Conservation (phyloP, 352 stramenopile species). For the Globisporangium alternatum region DNA sequence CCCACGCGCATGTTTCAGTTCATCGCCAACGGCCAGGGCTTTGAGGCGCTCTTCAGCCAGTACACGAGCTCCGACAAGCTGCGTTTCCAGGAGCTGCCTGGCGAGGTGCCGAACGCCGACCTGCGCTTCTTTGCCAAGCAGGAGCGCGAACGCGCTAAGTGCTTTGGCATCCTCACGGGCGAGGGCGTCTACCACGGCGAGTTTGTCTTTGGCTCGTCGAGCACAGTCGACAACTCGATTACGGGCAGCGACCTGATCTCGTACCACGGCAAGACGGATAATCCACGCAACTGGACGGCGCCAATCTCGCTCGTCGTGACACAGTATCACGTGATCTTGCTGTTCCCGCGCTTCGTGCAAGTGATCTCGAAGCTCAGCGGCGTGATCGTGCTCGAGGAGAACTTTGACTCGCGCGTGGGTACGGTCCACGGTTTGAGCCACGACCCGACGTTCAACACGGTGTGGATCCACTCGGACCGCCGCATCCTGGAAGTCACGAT, state of each 20-base stretch:
- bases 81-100: constrained; percentile 89
- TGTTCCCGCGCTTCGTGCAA: constrained; percentile 80
- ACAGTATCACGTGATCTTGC: constrained; percentile 90
- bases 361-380: constrained; percentile 88
- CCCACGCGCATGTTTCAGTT: constrained; percentile 93
- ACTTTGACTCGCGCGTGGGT: constrained; percentile 74
- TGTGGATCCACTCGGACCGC: constrained; percentile 82
- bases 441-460: constrained; percentile 79
- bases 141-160: constrained; percentile 75
- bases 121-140: constrained; percentile 78
- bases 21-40: constrained; percentile 56
- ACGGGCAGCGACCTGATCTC: constrained; percentile 68
- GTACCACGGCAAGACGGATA: constrained; percentile 65
- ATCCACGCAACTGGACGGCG: constrained; percentile 48
- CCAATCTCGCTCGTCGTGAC: constrained; percentile 87
- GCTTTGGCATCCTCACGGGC: constrained; percentile 89
- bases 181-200: constrained; percentile 90
- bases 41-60: constrained; percentile 83
- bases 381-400: constrained; percentile 82
- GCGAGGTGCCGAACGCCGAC: constrained; percentile 78
- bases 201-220: constrained; percentile 69
- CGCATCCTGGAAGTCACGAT: constrained; percentile 80
- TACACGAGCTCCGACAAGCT: constrained; percentile 81
- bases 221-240: constrained; percentile 80
- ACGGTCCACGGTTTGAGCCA: constrained; percentile 59